Percentiles rank a stretch among this genome's conserved stretches.
Evolutionary conservation across 2,329 filamentous ascomycete species (phyloP).

Genomic region (Exophiala dermatitidis): DNA sequence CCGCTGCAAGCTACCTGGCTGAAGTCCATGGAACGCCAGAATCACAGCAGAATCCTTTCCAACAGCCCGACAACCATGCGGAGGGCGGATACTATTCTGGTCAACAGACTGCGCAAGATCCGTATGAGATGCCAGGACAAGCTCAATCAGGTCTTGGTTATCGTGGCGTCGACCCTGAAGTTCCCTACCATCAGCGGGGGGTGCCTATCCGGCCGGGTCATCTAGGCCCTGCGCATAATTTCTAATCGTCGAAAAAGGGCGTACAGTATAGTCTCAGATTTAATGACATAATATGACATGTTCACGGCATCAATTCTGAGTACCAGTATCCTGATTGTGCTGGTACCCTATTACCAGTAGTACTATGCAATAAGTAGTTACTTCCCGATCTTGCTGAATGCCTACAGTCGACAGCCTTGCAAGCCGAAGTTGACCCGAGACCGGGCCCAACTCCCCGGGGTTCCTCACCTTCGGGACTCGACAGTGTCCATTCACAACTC

Average conservation of each 20-base stretch:
- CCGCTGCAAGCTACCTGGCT: constrained; percentile 5
- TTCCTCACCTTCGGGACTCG: no score
- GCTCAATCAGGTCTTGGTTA: constrained; percentile 7
- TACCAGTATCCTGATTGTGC: no score
- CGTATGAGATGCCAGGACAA: constrained; percentile 17
- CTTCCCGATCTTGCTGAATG: no score
- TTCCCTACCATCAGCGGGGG: constrained; percentile 17
- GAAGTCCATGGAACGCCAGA: constrained; percentile 11
- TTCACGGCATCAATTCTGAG: no score
- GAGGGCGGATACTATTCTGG: constrained; percentile 8
- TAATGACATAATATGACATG: neutral
- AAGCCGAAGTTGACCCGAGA: no score
- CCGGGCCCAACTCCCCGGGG: no score
- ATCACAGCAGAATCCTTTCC: constrained; percentile 9
- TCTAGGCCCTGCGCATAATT: constrained; percentile 18
- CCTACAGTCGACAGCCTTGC: no score
- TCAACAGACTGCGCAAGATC: constrained; percentile 9
- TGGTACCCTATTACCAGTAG: no score
- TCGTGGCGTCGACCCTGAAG: constrained; percentile 17
- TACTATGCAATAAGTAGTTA: no score
- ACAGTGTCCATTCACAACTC: no score
- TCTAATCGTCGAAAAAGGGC: constrained; percentile 4
- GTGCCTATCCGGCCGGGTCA: constrained; percentile 19
- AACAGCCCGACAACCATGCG: constrained; percentile 13
- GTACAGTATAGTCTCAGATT: neutral